A percentile compares a stretch with the other conserved stretches of the same genome.
phyloP scores from a whole-genome alignment of 768 basidiomycete species.

The Calvatia gigantea region DNA sequence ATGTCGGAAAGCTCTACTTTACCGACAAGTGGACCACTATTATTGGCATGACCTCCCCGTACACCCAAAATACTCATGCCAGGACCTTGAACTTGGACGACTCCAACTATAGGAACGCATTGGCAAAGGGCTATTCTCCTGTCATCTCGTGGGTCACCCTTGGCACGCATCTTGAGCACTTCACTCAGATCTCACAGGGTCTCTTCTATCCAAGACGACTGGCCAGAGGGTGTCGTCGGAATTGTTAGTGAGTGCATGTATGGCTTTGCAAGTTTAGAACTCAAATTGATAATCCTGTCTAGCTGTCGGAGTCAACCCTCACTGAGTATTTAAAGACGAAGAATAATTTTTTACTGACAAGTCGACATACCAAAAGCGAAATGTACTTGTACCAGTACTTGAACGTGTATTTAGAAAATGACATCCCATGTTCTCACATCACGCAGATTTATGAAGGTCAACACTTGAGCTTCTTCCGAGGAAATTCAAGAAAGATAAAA shows the following conservation, averaged over 20 bases:
- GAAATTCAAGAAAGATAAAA: no score
- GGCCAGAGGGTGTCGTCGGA: slow-evolving; percentile 12
- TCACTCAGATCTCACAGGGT: neutral
- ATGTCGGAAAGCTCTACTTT: slow-evolving; percentile 39
- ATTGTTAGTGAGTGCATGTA: slow-evolving; percentile 11
- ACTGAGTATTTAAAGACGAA: neutral
- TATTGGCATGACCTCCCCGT: slow-evolving; percentile 25
- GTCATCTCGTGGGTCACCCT: slow-evolving; percentile 22
- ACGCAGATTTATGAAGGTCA: no score
- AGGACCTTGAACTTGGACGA: slow-evolving; percentile 29
- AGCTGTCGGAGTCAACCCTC: slow-evolving; percentile 5
- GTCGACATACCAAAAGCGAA: neutral
- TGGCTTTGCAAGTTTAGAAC: no score
- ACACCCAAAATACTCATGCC: slow-evolving; percentile 27
- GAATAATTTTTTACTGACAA: neutral
- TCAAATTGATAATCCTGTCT: no score
- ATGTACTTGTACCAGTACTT: no score
- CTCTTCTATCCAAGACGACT: slow-evolving; percentile 11
- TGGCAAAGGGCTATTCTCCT: slow-evolving; percentile 23
- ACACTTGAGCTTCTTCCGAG: no score
- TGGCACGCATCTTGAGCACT: neutral
- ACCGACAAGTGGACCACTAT: slow-evolving; percentile 31
- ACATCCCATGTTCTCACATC: neutral
- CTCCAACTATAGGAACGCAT: slow-evolving; percentile 22
- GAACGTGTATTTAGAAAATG: no score